Percentiles rank a stretch among this genome's conserved stretches.
These are phyloP conservation scores for Quercus mongolica DNA, from an alignment of 306 rosid species.

Conservation along the genomic window DNA sequence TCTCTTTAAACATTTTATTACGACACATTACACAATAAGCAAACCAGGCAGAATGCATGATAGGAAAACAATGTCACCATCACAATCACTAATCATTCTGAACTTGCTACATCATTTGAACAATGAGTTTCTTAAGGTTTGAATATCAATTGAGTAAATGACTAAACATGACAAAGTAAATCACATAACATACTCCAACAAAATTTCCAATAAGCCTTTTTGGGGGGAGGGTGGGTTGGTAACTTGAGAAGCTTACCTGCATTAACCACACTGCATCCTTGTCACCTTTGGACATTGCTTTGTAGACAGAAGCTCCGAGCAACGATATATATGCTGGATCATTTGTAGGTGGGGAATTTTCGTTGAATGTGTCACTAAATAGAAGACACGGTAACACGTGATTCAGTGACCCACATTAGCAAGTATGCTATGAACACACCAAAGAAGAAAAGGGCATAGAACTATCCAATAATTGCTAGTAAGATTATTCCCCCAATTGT, in stretches of 20 bases:
- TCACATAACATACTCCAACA: background rate
- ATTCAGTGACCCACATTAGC: constrained; percentile 16
- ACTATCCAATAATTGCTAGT: background rate
- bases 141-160: background rate
- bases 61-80: background rate
- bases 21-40: background rate
- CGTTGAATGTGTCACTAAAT: constrained; percentile 95
- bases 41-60: background rate
- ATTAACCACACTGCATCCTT: constrained; percentile 97
- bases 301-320: constrained; percentile 89
- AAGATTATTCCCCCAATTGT: background rate
- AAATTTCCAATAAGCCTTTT: too few species aligned
- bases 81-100: background rate
- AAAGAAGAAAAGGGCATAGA: background rate
- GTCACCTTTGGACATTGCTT: constrained; percentile 83
- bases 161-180: background rate
- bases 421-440: constrained; percentile 2
- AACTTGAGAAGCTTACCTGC: constrained; percentile 72
- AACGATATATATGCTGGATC: constrained; percentile 70
- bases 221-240: background rate
- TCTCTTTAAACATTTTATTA: background rate
- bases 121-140: background rate
- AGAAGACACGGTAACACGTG: constrained; percentile 5
- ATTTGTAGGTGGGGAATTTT: constrained; percentile 82
- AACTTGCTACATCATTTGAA: background rate